Evolutionary conservation across 23 red algal genomes (phyloP), one percentile per base, ranked within the genome.

Genomic region (Gracilaria gracilis): DNA sequence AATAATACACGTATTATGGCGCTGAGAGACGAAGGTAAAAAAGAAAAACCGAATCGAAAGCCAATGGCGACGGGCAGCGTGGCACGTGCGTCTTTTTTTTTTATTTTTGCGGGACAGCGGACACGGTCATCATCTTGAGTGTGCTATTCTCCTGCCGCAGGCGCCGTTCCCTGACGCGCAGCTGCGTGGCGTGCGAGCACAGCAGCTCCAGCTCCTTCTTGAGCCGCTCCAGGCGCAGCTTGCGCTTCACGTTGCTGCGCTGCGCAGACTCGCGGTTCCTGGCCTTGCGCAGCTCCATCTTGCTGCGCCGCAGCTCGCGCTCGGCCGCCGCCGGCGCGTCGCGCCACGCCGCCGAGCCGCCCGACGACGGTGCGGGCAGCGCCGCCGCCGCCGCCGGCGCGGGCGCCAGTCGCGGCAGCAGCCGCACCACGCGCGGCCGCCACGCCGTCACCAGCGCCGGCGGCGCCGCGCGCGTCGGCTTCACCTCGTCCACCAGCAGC

Each of bases 221-320:
- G 44, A 87, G 84, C 2, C 29, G 27, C 67, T 87, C 64, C 25
- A 87, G 42, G 9, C 84, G 42, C 48, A 55, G 34, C 67, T 87
- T 87, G 44, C 84, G 64, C 48, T 57, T 53, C n/a, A 72, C 38
- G 49, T 87, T 87, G 67, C 84, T 87, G 39, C 84, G 64, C 25
- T 87, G 84, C 66, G 84, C 84, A 23, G 62, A 73, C 67, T 87
- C 84, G 39, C 84, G 64, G 35, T 87, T 87, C 12, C 84, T 67
- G 35, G 84, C 84, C 50, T 87, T 87, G 47, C 84, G 66, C 46
- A 87, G 54, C 67, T 87, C 84, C 7, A 34, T 48, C 84, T 87
- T 87, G 40, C 25, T 44, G 5, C 64, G 65, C 2, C 84, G 64
- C 42, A 33, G 47, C 23, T 75, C 84, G 72, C 42, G 4, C n/a